These are phyloP conservation scores for Boletus sp. DNA, from an alignment of 1,284 basidiomycete genomes.

Conservation along the genomic window DNA sequence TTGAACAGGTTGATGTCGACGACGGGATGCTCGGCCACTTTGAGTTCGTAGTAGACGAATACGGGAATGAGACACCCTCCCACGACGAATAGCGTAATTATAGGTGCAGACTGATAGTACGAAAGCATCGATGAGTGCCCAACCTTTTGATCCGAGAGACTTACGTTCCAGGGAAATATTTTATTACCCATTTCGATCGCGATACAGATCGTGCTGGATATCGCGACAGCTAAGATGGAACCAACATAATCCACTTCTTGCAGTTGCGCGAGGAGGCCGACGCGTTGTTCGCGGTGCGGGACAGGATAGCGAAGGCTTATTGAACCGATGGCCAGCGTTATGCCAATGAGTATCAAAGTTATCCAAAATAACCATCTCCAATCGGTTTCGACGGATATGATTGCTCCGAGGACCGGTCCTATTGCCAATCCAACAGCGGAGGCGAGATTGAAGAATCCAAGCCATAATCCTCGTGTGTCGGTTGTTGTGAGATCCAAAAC, in stretches of 20 bases:
- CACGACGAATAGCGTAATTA: constrained; percentile 27
- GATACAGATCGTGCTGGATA: constrained; percentile 34
- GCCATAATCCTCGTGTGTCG: constrained; percentile 33
- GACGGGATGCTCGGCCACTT: constrained; percentile 31
- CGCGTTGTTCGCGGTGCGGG: constrained; percentile 30
- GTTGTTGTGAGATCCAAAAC: constrained; percentile 32
- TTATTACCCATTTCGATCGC: constrained; percentile 37
- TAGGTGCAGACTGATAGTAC: constrained; percentile 29
- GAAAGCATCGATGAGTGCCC: constrained; percentile 10
- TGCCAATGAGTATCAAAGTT: constrained; percentile 31
- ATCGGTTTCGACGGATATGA: constrained; percentile 27
- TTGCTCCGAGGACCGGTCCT: constrained; percentile 30
- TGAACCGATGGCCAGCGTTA: constrained; percentile 29
- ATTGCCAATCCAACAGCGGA: constrained; percentile 32
- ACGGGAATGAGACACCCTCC: constrained; percentile 31
- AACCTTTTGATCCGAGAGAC: constrained; percentile 5
- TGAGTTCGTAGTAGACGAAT: constrained; percentile 34
- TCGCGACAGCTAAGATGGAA: constrained; percentile 28
- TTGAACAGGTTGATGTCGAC: constrained; percentile 32
- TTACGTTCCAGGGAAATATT: constrained; percentile 33
- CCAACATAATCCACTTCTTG: constrained; percentile 33
- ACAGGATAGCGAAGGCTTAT: constrained; percentile 32
- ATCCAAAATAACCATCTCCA: constrained; percentile 37
- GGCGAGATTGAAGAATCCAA: constrained; percentile 34
- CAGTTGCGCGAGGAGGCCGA: constrained; percentile 32